Evolutionary conservation across 208 protist genomes (phyloP), one percentile per base, ranked within the genome.

Genomic region (Novymonas esmeraldas): DNA sequence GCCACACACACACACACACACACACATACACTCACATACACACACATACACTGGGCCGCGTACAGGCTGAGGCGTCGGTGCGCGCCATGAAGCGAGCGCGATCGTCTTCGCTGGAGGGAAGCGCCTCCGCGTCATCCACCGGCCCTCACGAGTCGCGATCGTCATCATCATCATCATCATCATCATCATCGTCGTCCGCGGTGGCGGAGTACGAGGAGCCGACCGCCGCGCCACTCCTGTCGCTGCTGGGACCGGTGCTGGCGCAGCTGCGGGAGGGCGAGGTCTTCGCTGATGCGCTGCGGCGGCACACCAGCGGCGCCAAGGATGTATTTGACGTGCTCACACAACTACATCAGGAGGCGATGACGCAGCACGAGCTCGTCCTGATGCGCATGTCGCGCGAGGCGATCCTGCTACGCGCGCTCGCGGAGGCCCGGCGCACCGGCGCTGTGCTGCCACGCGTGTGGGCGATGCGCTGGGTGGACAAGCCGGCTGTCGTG

Each of bases 391-490:
- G 33, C 31, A 73, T 83, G 65, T 70, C 45, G 26, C 78, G 78
- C 6, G 73, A 83, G 50, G 66, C 73, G 3, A 34, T 83, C 4
- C 60, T 83, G n/a, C 52, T 79, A 16, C 67, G 54, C 46, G 78
- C 78, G 0, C n/a, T 73, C 5, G 48, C 42, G 3, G 73, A 79
- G 64, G 59, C 63, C 13, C 59, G 41, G 7, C 55, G 54, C 51
- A 55, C 58, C 14, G 20, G 61, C 4, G 29, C 46, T 13, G 36
- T 24, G 16, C 62, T 73, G 29, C 51, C 67, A 18, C 64, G 29
- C 10, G 58, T 71, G 44, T 83, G 78, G 78, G 70, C 77, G 58
- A 58, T 83, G 33, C 57, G 73, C 24, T 83, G 78, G 78, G 46
- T 36, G 22, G 68, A 42, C 10, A 73, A 55, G 48, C 73, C 73